Base-by-base conservation (phyloP, 768 basidiomycete species). In the Fibroporia radiculosa region DNA sequence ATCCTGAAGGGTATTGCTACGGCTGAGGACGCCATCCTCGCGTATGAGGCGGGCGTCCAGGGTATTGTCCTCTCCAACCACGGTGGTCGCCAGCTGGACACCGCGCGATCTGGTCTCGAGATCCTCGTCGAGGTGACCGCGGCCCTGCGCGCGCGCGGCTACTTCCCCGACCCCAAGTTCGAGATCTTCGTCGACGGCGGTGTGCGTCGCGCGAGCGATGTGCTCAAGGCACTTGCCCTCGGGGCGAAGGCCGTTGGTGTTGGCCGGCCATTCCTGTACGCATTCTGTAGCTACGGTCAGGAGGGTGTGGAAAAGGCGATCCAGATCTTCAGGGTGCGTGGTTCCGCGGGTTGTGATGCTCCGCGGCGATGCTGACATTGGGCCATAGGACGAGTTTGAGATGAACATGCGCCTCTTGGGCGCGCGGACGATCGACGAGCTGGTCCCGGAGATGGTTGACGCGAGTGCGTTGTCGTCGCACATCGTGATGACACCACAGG, bases 341-440 rank as follows among this genome's bases (percentile, higher is more conserved):
- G 16, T 24, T 23, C 3, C 22, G 7, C 13, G 14, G 13, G 18
- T 18, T 40, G 19, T 42, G 6, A 8, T 18, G 41, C 6, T 32
- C 23, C 31, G 6, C 25, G 6, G n/a, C n/a, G n/a, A n/a, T 22
- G 25, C 16, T 42, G 28, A 42, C 27, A 5, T 25, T 28, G 36
- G 36, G 16, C 7, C 26, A 18, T 55, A 95, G 90, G 89, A 92
- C 54, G 93, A 97, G 64, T 89, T 97, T 56, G 88, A 93, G 68
- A 96, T 96, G 93, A 91, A 93, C 66, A 75, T 96, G 78, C 83
- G 92, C 7, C 69, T 96, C 3, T 65, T 97, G 26, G 93, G 93
- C 4, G 92, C 92, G 0, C 78, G 73, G 5, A 83, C 77, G 0
- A 63, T 96, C 34, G 73, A 74, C 38, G 89, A 96, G 29, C 66